Evolutionary conservation across 192 early-diverging fungal genomes (phyloP).

Genomic region (Cladochytrium replicatum): DNA sequence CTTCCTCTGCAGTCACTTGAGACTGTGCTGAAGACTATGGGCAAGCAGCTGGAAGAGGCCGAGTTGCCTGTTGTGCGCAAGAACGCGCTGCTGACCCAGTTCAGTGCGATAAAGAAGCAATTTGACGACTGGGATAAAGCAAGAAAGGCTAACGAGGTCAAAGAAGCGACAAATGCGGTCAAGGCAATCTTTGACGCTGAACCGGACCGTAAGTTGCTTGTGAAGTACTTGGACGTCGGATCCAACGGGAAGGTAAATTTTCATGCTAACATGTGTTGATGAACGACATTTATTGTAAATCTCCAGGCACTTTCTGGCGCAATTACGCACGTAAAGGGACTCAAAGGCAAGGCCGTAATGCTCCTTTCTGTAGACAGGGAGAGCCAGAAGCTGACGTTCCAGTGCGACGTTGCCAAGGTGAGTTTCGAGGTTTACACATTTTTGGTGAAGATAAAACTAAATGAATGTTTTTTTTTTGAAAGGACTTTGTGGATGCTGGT

Average conservation of each 20-base stretch:
- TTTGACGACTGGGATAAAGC: slow-evolving; percentile 87
- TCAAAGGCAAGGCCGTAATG: slow-evolving; percentile 78
- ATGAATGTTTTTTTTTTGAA: too few species aligned
- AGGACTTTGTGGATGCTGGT: slow-evolving; percentile 59
- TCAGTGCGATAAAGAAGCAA: slow-evolving; percentile 63
- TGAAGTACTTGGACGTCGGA: slow-evolving; percentile 55
- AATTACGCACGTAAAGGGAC: slow-evolving; percentile 67
- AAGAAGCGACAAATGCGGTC: slow-evolving; percentile 70
- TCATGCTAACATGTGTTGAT: slow-evolving; percentile 4
- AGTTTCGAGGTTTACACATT: not conserved
- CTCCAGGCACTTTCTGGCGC: slow-evolving; percentile 61
- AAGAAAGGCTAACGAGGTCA: slow-evolving; percentile 70
- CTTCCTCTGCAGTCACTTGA: slow-evolving; percentile 60
- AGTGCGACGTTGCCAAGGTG: slow-evolving; percentile 71
- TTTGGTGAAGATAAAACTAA: too few species aligned
- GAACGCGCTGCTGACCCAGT: slow-evolving; percentile 59
- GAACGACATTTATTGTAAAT: not conserved
- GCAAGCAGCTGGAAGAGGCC: slow-evolving; percentile 70
- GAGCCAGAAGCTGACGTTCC: slow-evolving; percentile 62
- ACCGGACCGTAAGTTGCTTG: slow-evolving; percentile 46
- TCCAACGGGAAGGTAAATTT: slow-evolving; percentile 61
- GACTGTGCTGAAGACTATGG: slow-evolving; percentile 62
- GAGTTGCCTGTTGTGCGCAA: slow-evolving; percentile 73
- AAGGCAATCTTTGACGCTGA: slow-evolving; percentile 61
- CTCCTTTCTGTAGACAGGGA: slow-evolving; percentile 69